Conservation (phyloP, 805 yeast genomes). For the Metschnikowia bowlesiae region DNA sequence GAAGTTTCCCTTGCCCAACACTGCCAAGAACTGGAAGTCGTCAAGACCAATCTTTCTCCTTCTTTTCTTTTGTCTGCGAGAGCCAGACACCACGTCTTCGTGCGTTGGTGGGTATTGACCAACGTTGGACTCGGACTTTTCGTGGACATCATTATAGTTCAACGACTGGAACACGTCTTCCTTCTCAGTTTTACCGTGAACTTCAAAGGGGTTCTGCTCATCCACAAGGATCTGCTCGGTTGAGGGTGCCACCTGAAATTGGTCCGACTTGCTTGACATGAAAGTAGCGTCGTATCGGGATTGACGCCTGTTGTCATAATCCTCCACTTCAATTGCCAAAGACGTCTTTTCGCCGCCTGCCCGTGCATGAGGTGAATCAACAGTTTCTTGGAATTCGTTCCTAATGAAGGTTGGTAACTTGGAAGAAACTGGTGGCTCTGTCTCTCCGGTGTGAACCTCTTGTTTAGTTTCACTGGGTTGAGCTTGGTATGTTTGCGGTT, state of each 20-base stretch:
- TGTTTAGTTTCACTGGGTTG: not conserved
- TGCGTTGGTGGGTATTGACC: not conserved
- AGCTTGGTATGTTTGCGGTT: slow-evolving; percentile 2
- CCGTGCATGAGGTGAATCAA: slow-evolving; percentile 13
- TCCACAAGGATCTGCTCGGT: slow-evolving; percentile 4
- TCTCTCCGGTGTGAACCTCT: not conserved
- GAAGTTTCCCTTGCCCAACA: slow-evolving; percentile 95
- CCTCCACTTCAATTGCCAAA: not conserved
- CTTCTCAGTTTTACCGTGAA: not conserved
- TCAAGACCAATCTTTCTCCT: slow-evolving; percentile 85
- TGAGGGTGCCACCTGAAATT: slow-evolving; percentile 6
- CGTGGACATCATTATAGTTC: slow-evolving; percentile 23
- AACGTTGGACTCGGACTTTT: slow-evolving; percentile 1
- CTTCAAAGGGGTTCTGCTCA: slow-evolving; percentile 9
- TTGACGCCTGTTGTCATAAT: slow-evolving; percentile 1
- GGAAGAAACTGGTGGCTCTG: not conserved
- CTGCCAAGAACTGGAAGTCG: slow-evolving; percentile 91
- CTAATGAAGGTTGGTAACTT: slow-evolving; percentile 14
- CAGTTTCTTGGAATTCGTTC: slow-evolving; percentile 11
- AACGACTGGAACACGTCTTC: slow-evolving; percentile 18
- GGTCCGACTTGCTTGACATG: slow-evolving; percentile 20
- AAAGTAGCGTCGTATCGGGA: slow-evolving; percentile 20
- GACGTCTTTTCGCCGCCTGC: not conserved
- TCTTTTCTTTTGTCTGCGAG: slow-evolving; percentile 29
- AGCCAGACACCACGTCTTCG: slow-evolving; percentile 9